phyloP scores from a whole-genome alignment of 768 basidiomycete species.

The Clathrus columnatus region DNA sequence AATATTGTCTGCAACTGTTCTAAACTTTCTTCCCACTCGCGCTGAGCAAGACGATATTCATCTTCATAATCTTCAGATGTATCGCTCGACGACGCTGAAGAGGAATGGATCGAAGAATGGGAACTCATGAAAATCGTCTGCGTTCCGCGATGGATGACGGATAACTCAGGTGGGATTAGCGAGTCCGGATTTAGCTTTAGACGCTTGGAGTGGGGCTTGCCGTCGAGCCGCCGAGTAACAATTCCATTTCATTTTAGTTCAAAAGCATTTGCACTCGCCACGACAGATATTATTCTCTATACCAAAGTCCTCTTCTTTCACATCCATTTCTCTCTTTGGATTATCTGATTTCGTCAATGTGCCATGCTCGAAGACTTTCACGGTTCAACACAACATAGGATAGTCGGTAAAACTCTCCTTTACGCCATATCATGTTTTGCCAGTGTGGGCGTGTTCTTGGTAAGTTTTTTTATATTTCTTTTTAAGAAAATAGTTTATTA shows the following conservation, averaged over 20 bases:
- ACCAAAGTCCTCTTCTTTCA: background rate
- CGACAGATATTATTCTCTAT: background rate
- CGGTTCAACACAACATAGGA: constrained; percentile 22
- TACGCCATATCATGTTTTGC: constrained; percentile 76
- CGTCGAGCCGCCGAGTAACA: background rate
- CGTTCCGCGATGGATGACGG: background rate
- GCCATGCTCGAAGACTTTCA: constrained; percentile 5
- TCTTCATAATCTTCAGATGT: constrained; percentile 53
- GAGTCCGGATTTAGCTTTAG: background rate
- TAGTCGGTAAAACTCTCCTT: constrained; percentile 71
- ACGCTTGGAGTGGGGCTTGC: background rate
- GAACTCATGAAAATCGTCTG: constrained; percentile 27
- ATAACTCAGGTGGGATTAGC: no score
- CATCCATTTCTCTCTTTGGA: constrained; percentile 3
- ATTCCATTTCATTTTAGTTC: background rate
- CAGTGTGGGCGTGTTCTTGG: constrained; percentile 79
- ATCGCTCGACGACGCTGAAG: constrained; percentile 20
- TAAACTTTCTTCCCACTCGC: constrained; percentile 91
- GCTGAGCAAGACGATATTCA: constrained; percentile 67
- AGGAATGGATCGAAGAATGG: constrained; percentile 52
- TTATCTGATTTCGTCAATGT: constrained; percentile 2
- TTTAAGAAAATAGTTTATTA: background rate
- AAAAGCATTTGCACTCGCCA: background rate
- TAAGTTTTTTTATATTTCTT: constrained; percentile 28
- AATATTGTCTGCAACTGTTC: constrained; percentile 76